These are phyloP conservation scores for Russula emetica DNA, from an alignment of 768 basidiomycete genomes.

Conservation along the genomic window DNA sequence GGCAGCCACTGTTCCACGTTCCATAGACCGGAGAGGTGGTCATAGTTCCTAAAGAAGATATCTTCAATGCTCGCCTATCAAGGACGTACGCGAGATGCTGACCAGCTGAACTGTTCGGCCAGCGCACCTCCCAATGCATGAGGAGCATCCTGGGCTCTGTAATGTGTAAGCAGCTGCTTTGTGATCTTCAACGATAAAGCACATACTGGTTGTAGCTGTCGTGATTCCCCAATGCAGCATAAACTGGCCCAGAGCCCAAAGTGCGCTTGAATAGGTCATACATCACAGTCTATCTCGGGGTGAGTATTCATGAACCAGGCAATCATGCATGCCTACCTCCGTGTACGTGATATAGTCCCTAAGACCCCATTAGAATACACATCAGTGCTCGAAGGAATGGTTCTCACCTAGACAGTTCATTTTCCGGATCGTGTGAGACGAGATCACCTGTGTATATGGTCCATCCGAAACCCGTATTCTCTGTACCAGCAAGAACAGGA, in stretches of 20 bases:
- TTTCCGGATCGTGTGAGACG: slow-evolving; percentile 65
- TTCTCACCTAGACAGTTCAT: slow-evolving; percentile 56
- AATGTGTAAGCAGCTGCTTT: background rate
- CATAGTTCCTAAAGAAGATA: slow-evolving; percentile 56
- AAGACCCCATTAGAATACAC: slow-evolving; percentile 1
- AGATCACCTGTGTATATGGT: slow-evolving; percentile 71
- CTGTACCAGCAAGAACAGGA: slow-evolving; percentile 58
- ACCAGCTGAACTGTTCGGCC: slow-evolving; percentile 65
- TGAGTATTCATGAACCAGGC: slow-evolving; percentile 3
- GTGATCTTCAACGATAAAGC: background rate
- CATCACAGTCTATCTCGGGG: slow-evolving; percentile 46
- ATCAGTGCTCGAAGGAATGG: background rate
- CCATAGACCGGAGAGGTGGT: slow-evolving; percentile 70
- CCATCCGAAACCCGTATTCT: slow-evolving; percentile 58
- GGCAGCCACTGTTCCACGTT: slow-evolving; percentile 66
- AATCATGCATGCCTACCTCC: slow-evolving; percentile 43
- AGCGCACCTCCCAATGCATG: slow-evolving; percentile 52
- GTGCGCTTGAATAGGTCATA: slow-evolving; percentile 62
- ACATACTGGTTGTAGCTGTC: slow-evolving; percentile 65
- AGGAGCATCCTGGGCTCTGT: slow-evolving; percentile 57
- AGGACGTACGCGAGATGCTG: slow-evolving; percentile 17
- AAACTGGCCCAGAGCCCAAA: slow-evolving; percentile 66
- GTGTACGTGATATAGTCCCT: slow-evolving; percentile 59
- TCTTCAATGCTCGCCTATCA: background rate
- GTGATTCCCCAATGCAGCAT: slow-evolving; percentile 73